A percentile compares a stretch with the other conserved stretches of the same genome.
phyloP scores from a whole-genome alignment of 2,329 filamentous ascomycete species.

The Fusarium brachygibbosum region DNA sequence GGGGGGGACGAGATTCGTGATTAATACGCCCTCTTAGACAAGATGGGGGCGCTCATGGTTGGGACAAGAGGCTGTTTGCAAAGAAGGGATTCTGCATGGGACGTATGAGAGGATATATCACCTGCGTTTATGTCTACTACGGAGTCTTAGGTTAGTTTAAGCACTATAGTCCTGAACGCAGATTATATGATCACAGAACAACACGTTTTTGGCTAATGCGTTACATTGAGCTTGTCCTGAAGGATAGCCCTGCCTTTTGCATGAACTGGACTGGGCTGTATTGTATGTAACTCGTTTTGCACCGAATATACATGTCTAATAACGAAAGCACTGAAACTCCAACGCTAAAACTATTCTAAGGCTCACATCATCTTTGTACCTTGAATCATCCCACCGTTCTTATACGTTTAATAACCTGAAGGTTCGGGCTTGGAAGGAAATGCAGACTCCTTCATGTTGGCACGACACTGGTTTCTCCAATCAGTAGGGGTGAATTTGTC shows the following conservation, averaged over 20 bases:
- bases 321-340: slow-evolving; percentile 13
- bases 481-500: slow-evolving; percentile 88
- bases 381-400: not conserved
- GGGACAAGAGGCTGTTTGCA: slow-evolving; percentile 36
- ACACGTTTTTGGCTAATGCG: not conserved
- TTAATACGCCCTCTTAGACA: slow-evolving; percentile 41
- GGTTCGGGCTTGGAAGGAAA: slow-evolving; percentile 65
- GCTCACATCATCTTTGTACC: not conserved
- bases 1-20: slow-evolving; percentile 33
- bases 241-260: not conserved
- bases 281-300: not conserved
- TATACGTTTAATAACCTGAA: slow-evolving; percentile 59
- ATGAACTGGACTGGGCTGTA: not conserved
- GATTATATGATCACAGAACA: slow-evolving; percentile 44
- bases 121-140: slow-evolving; percentile 48
- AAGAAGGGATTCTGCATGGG: slow-evolving; percentile 27
- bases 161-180: slow-evolving; percentile 47
- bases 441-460: slow-evolving; percentile 58
- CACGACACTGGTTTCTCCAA: slow-evolving; percentile 74
- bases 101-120: slow-evolving; percentile 45
- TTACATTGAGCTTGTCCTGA: not conserved
- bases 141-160: slow-evolving; percentile 47
- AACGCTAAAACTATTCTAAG: not conserved
- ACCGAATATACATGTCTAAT: not conserved
- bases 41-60: slow-evolving; percentile 41